Evolutionary conservation across 768 basidiomycete species (phyloP), one percentile per base, ranked within the genome.

Genomic region (Suillus americanus): DNA sequence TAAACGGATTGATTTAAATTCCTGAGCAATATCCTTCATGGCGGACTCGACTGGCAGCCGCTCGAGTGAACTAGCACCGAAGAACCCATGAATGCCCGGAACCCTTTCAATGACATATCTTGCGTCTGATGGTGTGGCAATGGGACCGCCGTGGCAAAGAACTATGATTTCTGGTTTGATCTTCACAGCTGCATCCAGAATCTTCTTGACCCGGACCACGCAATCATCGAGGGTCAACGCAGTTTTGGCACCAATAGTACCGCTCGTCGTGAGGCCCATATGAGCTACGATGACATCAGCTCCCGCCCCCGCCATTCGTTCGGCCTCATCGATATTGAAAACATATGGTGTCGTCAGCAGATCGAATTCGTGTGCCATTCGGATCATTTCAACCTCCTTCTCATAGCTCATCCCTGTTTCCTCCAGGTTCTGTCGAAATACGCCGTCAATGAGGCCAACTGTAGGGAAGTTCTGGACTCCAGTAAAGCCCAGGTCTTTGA

Each of bases 401-500:
- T 65, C 75, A 23, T 76, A 74, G 12, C 67, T 70, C 73, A 74
- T 74, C 2, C 69, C 68, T 14, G 72, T 73, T 56, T 75, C 74
- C 66, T 74, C 75, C 33, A 73, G 62, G 62, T 75, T 71, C 40
- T 67, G 73, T 18, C 75, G 69, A 55, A 74, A 76, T 56, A 63
- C 68, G 2, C 73, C 69, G 48, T 75, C 73, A 25, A 76, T 74
- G 63, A 73, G 35, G 6, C 71, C 69, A 8, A 71, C 71, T 3
- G 73, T 75, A 35, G 73, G 71, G 62, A 75, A 73, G 51, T 74
- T 73, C 62, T 72, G 71, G 33, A 75, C 67, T 25, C 74, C 74
- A 35, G 65, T 62, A 57, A 73, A 73, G 7, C 70, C 74, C 41
- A 75, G 30, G 28, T 66, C 67, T 61, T 75, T 72, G 60, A 75